Base-by-base conservation (phyloP, 306 rosid species). In the Cicer pinnatifidum region DNA sequence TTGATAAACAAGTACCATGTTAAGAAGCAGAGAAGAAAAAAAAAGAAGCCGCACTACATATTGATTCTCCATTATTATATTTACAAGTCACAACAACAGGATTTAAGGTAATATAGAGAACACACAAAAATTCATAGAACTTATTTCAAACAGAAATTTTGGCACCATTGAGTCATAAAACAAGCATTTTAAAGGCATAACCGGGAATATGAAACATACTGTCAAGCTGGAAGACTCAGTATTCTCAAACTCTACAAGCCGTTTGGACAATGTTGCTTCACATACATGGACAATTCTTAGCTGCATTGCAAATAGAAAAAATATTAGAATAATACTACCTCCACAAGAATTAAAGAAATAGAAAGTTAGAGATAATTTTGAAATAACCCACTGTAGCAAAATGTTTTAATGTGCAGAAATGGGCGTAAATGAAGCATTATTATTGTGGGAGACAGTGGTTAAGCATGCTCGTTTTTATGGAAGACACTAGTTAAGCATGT, bases 201-300 rank as follows among this genome's bases (percentile, higher is more conserved):
- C 53, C 44, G 13, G 69, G 72, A 16, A 11, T 44, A 60, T 59
- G 72, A 72, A 68, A 80, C 88, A 69, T 85, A 92, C 96, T 47
- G 96, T 92, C 86, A 89, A 87, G 87, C 89, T 88, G 41, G 89
- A 89, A 39, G 97, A 92, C 53, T 88, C 91, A 12, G 93, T 92
- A 82, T 86, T 88, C 89, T 86, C 97, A 65, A 88, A 92, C 79
- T 92, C 96, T 20, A 85, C 86, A 83, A 92, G 74, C 66, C 97
- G 87, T 85, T 89, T 92, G 15, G 92, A 85, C 85, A 92, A 77
- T 38, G 92, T 92, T 68, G 88, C 92, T 73, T 92, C 97, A 84
- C 97, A 89, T 71, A 92, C 84, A 84, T 88, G 92, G 35, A 87
- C 97, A 41, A 89, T 81, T 75, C 84, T 88, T 28, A 84, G 77